Evolutionary conservation across 352 stramenopile species (phyloP), one percentile per base, ranked within the genome.

Genomic region (Pythium utonaiense): DNA sequence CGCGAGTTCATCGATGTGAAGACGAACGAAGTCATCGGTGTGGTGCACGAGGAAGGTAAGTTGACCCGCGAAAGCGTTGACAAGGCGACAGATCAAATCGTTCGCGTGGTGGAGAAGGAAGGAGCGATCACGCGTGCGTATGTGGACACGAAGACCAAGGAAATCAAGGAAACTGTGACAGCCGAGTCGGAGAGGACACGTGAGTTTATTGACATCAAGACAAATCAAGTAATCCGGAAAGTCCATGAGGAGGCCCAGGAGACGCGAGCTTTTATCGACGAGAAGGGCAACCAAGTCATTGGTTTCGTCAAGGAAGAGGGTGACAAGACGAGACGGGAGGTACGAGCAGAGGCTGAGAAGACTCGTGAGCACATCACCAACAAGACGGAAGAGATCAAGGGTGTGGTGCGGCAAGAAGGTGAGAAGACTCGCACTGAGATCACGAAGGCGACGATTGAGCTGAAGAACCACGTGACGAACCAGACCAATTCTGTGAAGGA

Each of bases 71-170:
- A 57, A 22, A 40, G 21, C 6, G 34, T 57, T 19, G 42, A 57
- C 22, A 57, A 47, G 12, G 33, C n/a, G 2, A 24, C 41, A 1
- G 31, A 36, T 19, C 28, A 60, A 19, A 53, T 60, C 41, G 22
- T 60, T 8, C 36, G 42, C 13, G 19, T 36, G 10, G 41, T 60
- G 19, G 14, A 52, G 28, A 9, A 36, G 12, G 54, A 60, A 53
- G 54, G 54, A 21, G 36, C 28, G 30, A 33, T 45, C 19, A 53
- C 54, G n/a, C 51, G 51, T 1, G 33, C 51, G 34, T 57, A 34
- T 28, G 51, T 57, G 13, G 51, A 57, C 51, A 48, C 51, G 13
- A 57, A 47, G 34, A 57, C 51, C 19, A 57, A 57, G 22, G 51
- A 57, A 22, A 27, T 57, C 9, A 57, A 57, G 51, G 33, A 57